These are phyloP conservation scores for Lachancea thermotolerans DNA, from an alignment of 805 yeast species.

Conservation along the genomic window DNA sequence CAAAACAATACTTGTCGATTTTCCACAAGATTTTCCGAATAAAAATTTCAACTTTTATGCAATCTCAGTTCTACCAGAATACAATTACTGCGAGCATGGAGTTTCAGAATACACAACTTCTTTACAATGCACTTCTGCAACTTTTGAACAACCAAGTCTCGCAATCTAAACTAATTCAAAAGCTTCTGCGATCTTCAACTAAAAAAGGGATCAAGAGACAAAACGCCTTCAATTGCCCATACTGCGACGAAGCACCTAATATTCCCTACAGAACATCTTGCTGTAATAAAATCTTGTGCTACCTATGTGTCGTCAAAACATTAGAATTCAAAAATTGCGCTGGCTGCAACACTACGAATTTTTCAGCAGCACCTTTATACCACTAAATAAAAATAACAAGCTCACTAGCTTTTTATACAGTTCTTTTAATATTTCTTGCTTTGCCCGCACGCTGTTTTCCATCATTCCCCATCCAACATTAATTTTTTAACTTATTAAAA, in stretches of 20 bases:
- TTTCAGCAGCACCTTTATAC: neutral
- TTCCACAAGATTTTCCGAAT: conserved; percentile 17
- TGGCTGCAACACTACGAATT: conserved; percentile 8
- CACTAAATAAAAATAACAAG: neutral
- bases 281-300: conserved; percentile 17
- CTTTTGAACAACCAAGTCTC: conserved; percentile 13
- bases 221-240: conserved; percentile 9
- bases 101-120: conserved; percentile 25
- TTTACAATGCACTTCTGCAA: conserved; percentile 28
- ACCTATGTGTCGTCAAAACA: conserved; percentile 16
- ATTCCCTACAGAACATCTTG: conserved; percentile 19
- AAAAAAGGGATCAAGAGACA: neutral
- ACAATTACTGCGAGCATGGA: conserved; percentile 19
- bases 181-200: neutral
- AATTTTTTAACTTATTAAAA: too few species aligned
- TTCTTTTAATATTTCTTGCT: too few species aligned
- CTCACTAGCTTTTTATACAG: too few species aligned
- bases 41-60: neutral
- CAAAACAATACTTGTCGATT: conserved; percentile 13
- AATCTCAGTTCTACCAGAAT: conserved; percentile 12
- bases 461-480: too few species aligned
- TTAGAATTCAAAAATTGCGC: conserved; percentile 14
- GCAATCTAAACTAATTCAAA: neutral
- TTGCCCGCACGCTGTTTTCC: too few species aligned
- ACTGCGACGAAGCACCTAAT: conserved; percentile 16